phyloP scores from a whole-genome alignment of 2,329 filamentous ascomycete species.

The Fusarium poae region DNA sequence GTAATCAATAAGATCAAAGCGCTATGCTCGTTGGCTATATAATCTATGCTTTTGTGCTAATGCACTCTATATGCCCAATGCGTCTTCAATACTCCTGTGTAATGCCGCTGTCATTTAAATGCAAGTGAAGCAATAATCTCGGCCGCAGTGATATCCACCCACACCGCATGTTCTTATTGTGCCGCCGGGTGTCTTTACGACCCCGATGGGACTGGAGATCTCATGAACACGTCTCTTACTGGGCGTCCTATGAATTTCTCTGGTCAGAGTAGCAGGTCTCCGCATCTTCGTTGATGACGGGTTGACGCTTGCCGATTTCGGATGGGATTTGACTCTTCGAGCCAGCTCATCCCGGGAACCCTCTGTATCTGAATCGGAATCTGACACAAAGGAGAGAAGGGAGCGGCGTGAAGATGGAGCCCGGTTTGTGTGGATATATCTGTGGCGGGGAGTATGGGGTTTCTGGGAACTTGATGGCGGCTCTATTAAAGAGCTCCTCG shows the following conservation, averaged over 20 bases:
- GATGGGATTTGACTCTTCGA: slow-evolving; percentile 34
- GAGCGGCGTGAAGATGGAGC: slow-evolving; percentile 53
- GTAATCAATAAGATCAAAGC: slow-evolving; percentile 43
- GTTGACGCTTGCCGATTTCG: slow-evolving; percentile 26
- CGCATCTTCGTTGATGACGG: slow-evolving; percentile 46
- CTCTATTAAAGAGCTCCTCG: not conserved
- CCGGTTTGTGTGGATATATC: slow-evolving; percentile 45
- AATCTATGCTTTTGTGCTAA: not conserved
- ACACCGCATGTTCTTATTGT: slow-evolving; percentile 66
- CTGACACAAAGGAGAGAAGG: slow-evolving; percentile 60
- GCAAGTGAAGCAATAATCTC: slow-evolving; percentile 72
- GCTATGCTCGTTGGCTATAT: slow-evolving; percentile 27
- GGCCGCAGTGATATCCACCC: slow-evolving; percentile 67
- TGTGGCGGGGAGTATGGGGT: slow-evolving; percentile 48
- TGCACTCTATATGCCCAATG: not conserved
- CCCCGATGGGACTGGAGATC: slow-evolving; percentile 39
- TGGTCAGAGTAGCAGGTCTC: slow-evolving; percentile 50
- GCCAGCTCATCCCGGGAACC: slow-evolving; percentile 55
- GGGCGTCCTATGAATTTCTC: slow-evolving; percentile 48
- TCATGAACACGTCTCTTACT: slow-evolving; percentile 42
- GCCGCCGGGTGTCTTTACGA: slow-evolving; percentile 63
- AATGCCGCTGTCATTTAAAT: slow-evolving; percentile 47
- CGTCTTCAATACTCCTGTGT: not conserved
- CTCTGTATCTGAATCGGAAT: slow-evolving; percentile 58
- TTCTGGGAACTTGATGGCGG: slow-evolving; percentile 41